Evolutionary conservation across 345 rosid species (phyloP).

Genomic region (Theobroma cacao): DNA sequence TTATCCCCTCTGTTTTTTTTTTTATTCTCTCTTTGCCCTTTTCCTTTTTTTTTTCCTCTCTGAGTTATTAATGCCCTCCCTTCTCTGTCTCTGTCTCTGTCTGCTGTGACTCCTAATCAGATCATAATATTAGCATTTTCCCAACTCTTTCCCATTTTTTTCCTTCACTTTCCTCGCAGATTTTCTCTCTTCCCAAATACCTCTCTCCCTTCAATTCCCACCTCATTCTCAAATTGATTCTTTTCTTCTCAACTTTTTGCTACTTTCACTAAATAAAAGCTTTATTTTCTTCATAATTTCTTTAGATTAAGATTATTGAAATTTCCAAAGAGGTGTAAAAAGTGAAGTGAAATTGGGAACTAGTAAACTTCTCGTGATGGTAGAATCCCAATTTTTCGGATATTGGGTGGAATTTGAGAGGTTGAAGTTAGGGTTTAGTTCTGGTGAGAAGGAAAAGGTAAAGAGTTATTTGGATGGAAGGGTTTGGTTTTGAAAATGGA

Average conservation of each 20-base stretch:
- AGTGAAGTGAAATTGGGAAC: constrained; percentile 14
- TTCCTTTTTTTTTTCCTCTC: constrained; percentile 2
- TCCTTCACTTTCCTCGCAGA: constrained; percentile 26
- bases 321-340: constrained; percentile 11
- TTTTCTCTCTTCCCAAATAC: constrained; percentile 26
- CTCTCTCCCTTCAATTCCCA: neutral
- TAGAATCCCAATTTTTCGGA: constrained; percentile 7
- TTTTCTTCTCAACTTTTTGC: neutral
- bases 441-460: constrained; percentile 6
- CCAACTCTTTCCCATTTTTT: constrained; percentile 18
- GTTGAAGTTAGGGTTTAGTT: constrained; percentile 33
- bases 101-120: constrained; percentile 38
- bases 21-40: neutral
- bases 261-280: neutral
- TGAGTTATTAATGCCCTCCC: constrained; percentile 17
- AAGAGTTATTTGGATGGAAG: constrained; percentile 30
- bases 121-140: constrained; percentile 21
- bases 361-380: constrained; percentile 21
- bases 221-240: neutral
- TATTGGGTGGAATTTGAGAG: constrained; percentile 15
- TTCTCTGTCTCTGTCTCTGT: constrained; percentile 30
- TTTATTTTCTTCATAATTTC: neutral
- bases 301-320: neutral
- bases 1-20: neutral
- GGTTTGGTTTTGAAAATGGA: constrained; percentile 37